Percentiles rank a stretch among this genome's conserved stretches.
phyloP scores from a whole-genome alignment of 2,329 filamentous ascomycete species.

The Bipolaris gigantea region DNA sequence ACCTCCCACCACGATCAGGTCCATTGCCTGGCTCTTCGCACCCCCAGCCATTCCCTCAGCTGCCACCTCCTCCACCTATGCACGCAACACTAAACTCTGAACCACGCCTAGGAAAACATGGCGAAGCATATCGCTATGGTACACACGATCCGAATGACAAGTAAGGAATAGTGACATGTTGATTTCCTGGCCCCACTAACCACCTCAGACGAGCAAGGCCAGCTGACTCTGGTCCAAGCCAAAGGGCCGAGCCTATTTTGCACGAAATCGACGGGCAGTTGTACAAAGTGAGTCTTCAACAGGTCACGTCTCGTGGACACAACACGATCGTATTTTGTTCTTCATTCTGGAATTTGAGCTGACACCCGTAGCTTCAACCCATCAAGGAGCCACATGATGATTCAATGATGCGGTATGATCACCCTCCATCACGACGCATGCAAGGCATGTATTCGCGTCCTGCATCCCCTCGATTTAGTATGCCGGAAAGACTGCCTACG shows the following conservation, averaged over 20 bases:
- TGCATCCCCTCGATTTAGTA: conserved; percentile 15
- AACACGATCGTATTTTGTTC: conserved; percentile 14
- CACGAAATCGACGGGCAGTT: conserved; percentile 34
- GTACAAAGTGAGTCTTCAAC: conserved; percentile 39
- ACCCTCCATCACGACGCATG: conserved; percentile 10
- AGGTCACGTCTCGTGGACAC: conserved; percentile 17
- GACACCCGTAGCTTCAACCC: conserved; percentile 35
- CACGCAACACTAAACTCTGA: conserved; percentile 5
- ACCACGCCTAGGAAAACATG: conserved; percentile 3
- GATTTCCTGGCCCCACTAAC: conserved; percentile 15
- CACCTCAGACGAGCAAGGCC: conserved; percentile 20
- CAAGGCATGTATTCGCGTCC: conserved; percentile 18
- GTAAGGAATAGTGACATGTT: conserved; percentile 20
- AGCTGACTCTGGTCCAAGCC: conserved; percentile 10
- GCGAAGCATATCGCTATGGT: conserved; percentile 11
- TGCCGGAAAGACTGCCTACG: conserved; percentile 18
- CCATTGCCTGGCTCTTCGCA: conserved; percentile 11
- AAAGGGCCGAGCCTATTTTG: conserved; percentile 22
- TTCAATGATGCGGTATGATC: conserved; percentile 22
- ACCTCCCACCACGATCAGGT: conserved; percentile 12
- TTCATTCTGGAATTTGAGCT: conserved; percentile 17
- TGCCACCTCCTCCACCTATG: conserved; percentile 8
- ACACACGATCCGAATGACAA: conserved; percentile 16
- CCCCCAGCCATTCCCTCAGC: conserved; percentile 9
- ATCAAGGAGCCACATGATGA: conserved; percentile 21